These are phyloP conservation scores for Candida sanyaensis DNA, from an alignment of 1,139 yeast genomes.

Conservation along the genomic window DNA sequence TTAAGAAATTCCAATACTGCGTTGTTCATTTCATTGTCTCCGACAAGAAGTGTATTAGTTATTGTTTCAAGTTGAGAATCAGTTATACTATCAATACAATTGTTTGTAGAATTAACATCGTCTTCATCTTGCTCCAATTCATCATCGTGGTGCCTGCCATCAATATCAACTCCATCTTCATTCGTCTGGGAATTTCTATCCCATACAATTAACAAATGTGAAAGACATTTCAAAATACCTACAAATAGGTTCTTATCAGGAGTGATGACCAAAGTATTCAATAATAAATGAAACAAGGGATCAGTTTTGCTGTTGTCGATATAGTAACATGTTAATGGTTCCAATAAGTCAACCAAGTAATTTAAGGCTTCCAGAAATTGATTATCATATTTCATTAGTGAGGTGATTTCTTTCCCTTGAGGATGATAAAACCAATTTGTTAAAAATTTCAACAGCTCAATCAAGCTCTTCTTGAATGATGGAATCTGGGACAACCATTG, in stretches of 20 bases:
- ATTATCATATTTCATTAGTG: slow-evolving; percentile 31
- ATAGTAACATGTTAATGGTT: slow-evolving; percentile 79
- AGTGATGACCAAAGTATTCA: slow-evolving; percentile 45
- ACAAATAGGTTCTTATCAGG: slow-evolving; percentile 56
- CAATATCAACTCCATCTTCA: slow-evolving; percentile 23
- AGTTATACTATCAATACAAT: slow-evolving; percentile 44
- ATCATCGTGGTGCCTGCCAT: slow-evolving; percentile 38
- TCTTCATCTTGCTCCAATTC: slow-evolving; percentile 12
- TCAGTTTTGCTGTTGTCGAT: slow-evolving; percentile 72
- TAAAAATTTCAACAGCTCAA: slow-evolving; percentile 52
- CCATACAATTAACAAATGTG: slow-evolving; percentile 42
- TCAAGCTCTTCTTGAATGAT: slow-evolving; percentile 46
- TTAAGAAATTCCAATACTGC: slow-evolving; percentile 41
- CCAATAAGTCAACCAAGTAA: slow-evolving; percentile 78
- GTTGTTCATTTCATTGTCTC: slow-evolving; percentile 37
- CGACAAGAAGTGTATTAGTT: slow-evolving; percentile 33
- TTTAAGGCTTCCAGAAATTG: slow-evolving; percentile 62
- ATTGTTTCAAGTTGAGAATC: slow-evolving; percentile 33
- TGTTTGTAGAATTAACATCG: slow-evolving; percentile 29
- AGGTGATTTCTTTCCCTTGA: slow-evolving; percentile 15
- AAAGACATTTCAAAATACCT: slow-evolving; percentile 46
- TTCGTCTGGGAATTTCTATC: slow-evolving; percentile 18
- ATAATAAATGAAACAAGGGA: slow-evolving; percentile 54
- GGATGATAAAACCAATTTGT: slow-evolving; percentile 36
- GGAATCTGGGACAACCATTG: slow-evolving; percentile 67